Evolutionary conservation across 208 protist genomes (phyloP).

Genomic region (Leishmania lainsoni): DNA sequence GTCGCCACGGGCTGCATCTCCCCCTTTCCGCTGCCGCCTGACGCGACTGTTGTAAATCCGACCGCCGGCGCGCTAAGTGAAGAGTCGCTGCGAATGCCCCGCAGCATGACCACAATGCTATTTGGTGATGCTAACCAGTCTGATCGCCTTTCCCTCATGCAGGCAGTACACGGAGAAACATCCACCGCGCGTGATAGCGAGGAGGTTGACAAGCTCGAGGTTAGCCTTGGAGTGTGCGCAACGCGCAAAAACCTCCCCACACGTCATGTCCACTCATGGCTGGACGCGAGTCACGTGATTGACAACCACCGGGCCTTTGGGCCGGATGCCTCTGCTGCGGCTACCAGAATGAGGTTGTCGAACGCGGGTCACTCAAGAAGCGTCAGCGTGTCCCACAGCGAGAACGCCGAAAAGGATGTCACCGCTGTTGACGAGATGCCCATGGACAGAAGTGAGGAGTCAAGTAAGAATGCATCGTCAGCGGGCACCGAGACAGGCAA

Average conservation of each 20-base stretch:
- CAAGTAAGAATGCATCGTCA: neutral
- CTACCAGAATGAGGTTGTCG: neutral
- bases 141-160: neutral
- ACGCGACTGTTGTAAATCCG: neutral
- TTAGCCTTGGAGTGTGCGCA: constrained; percentile 14
- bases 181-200: neutral
- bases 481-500: neutral
- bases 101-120: constrained; percentile 5
- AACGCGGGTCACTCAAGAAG: neutral
- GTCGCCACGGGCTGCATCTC: neutral
- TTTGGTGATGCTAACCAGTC: neutral
- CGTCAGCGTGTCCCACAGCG: neutral
- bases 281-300: constrained; percentile 16
- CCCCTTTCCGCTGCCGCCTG: neutral
- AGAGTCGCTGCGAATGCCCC: constrained; percentile 10
- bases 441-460: neutral
- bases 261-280: constrained; percentile 17
- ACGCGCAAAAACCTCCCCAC: constrained; percentile 27
- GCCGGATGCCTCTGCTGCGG: neutral
- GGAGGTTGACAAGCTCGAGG: neutral
- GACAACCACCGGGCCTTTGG: neutral
- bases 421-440: neutral
- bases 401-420: neutral
- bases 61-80: neutral
- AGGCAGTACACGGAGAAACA: neutral